Conservation (phyloP, 2,329 filamentous ascomycete genomes). For the Fusarium gaditjirri region DNA sequence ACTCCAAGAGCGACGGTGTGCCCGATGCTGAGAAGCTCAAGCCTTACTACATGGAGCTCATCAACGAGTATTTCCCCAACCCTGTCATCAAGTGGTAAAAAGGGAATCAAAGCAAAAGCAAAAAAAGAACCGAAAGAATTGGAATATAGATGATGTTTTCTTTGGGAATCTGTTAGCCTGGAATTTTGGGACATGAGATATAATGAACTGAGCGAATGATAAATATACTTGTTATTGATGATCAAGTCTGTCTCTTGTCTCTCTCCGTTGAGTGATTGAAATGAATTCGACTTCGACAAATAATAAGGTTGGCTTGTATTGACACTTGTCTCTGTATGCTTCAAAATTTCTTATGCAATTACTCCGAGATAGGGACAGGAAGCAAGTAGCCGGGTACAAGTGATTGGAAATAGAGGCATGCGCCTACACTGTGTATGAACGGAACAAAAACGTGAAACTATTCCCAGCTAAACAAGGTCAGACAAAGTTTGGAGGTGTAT, state of each 20-base stretch:
- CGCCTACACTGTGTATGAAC: no score
- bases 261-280: neutral
- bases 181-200: constrained; percentile 15
- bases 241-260: neutral
- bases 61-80: constrained; percentile 56
- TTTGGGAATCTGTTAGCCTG: constrained; percentile 12
- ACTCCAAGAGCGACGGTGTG: constrained; percentile 88
- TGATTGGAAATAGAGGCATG: no score
- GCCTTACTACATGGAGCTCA: constrained; percentile 57
- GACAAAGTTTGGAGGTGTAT: neutral
- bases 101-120: neutral
- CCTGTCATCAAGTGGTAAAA: constrained; percentile 53
- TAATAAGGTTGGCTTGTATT: neutral
- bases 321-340: neutral
- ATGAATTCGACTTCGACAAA: neutral
- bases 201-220: constrained; percentile 22
- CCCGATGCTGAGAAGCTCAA: constrained; percentile 82
- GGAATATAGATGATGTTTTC: constrained; percentile 5
- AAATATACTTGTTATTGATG: constrained; percentile 18
- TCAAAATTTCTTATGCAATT: neutral
- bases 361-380: no score
- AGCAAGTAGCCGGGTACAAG: no score
- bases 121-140: constrained; percentile 1
- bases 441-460: constrained; percentile 17
- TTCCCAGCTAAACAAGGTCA: constrained; percentile 3